These are phyloP conservation scores for Coemansia sp. DNA, from an alignment of 192 early-diverging fungal species.

Conservation along the genomic window DNA sequence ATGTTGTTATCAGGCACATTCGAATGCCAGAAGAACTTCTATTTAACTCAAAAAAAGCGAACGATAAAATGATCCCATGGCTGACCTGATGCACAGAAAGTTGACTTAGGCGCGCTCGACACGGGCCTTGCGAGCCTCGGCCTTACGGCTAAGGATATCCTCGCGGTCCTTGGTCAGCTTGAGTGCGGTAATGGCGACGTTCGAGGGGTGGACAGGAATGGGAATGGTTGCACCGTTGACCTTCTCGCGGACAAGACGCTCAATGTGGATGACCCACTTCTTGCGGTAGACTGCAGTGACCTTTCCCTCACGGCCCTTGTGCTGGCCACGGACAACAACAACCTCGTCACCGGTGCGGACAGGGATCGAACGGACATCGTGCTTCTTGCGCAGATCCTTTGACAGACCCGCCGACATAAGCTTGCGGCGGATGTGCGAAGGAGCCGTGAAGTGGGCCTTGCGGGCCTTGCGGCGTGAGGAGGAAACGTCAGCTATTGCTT, in stretches of 20 bases:
- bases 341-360: conserved; percentile 99
- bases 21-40: not conserved
- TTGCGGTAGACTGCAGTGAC: conserved; percentile 96
- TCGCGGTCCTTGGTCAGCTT: conserved; percentile 97
- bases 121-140: conserved; percentile 39
- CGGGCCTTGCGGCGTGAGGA: conserved; percentile 90
- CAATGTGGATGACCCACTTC: conserved; percentile 99
- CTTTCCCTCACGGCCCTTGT: conserved; percentile 98
- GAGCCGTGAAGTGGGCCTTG: conserved; percentile 99
- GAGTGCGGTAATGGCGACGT: conserved; percentile 94
- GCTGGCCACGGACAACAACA: conserved; percentile 86
- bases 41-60: conserved; percentile 3
- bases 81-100: not conserved
- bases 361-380: conserved; percentile 95
- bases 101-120: conserved; percentile 30
- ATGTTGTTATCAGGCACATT: not conserved
- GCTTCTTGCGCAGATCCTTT: conserved; percentile 98
- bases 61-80: not conserved
- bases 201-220: conserved; percentile 97
- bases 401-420: conserved; percentile 96
- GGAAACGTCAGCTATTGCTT: conserved; percentile 67
- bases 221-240: conserved; percentile 90
- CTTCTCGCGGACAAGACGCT: conserved; percentile 97
- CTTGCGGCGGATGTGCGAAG: conserved; percentile 89
- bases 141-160: conserved; percentile 89